phyloP scores from a whole-genome alignment of 2,329 filamentous ascomycete genomes.

The Ceratocystis ficicola region DNA sequence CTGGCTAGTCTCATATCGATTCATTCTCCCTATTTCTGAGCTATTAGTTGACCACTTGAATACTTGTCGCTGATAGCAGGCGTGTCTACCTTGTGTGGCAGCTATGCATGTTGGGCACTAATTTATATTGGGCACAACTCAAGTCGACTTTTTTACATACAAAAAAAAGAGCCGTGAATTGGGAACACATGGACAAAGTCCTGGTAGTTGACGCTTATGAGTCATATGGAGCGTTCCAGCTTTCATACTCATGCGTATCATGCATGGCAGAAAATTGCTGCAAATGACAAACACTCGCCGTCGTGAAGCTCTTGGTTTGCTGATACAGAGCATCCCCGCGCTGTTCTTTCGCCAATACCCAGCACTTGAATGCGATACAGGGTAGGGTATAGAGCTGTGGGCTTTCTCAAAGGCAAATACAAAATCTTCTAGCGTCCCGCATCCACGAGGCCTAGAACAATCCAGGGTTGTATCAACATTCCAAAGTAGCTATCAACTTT shows the following conservation, averaged over 20 bases:
- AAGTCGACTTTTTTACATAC: not conserved
- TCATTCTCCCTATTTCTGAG: not conserved
- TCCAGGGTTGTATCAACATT: not conserved
- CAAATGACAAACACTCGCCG: not conserved
- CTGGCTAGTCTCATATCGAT: not conserved
- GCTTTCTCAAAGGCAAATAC: not conserved
- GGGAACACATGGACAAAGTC: not conserved
- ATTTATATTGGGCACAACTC: not conserved
- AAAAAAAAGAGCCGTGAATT: not conserved
- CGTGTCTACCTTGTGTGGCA: not conserved
- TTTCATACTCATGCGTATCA: not conserved
- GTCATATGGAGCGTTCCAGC: not conserved
- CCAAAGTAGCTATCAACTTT: not conserved
- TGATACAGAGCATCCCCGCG: too few species aligned
- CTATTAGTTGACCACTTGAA: not conserved
- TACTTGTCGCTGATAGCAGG: not conserved
- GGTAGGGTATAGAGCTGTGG: not conserved
- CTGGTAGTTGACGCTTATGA: not conserved
- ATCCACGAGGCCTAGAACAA: not conserved
- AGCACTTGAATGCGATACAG: too few species aligned
- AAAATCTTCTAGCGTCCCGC: not conserved
- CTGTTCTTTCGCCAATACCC: too few species aligned
- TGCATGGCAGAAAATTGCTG: not conserved
- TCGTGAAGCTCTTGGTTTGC: too few species aligned
- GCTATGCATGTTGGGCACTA: slow-evolving; percentile 10